A percentile compares a stretch with the other conserved stretches of the same genome.
These are phyloP conservation scores for Tetraselmis chui DNA, from an alignment of 139 green algal species.

Conservation along the genomic window DNA sequence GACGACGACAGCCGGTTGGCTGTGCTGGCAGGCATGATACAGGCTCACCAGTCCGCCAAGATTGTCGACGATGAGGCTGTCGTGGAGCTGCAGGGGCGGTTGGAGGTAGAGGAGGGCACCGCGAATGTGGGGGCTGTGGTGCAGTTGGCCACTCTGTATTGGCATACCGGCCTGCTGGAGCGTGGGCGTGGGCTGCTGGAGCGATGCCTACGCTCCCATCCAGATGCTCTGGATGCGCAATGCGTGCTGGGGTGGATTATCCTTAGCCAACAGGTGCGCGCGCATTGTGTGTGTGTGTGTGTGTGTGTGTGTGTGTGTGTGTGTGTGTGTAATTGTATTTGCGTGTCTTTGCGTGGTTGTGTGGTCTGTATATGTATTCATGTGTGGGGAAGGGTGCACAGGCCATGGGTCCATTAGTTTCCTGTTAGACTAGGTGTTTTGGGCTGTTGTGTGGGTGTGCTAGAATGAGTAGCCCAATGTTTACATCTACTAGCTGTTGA, in stretches of 20 bases:
- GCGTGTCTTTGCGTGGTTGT: background rate
- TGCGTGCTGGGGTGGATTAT: slow-evolving; percentile 54
- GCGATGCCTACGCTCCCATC: slow-evolving; percentile 37
- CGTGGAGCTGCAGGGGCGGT: slow-evolving; percentile 30
- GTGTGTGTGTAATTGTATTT: no score
- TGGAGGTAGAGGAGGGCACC: slow-evolving; percentile 46
- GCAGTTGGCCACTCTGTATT: slow-evolving; percentile 41
- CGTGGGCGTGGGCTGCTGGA: slow-evolving; percentile 38
- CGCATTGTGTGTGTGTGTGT: background rate
- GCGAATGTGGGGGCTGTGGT: slow-evolving; percentile 24
- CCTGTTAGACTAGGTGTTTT: no score
- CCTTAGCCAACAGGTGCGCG: slow-evolving; percentile 29
- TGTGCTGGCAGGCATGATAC: slow-evolving; percentile 40
- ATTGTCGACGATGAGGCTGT: slow-evolving; percentile 52
- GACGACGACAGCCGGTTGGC: slow-evolving; percentile 39
- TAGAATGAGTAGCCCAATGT: no score
- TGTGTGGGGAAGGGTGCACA: no score
- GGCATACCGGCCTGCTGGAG: slow-evolving; percentile 32
- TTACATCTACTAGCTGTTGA: no score
- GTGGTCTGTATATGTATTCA: no score
- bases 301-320: no score
- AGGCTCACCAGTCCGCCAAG: slow-evolving; percentile 40
- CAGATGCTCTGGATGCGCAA: slow-evolving; percentile 17
- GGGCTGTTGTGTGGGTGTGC: no score
- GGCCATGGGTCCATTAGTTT: no score